Evolutionary conservation across 805 yeast species (phyloP).

Genomic region (Starmerella khaoyaiensis): DNA sequence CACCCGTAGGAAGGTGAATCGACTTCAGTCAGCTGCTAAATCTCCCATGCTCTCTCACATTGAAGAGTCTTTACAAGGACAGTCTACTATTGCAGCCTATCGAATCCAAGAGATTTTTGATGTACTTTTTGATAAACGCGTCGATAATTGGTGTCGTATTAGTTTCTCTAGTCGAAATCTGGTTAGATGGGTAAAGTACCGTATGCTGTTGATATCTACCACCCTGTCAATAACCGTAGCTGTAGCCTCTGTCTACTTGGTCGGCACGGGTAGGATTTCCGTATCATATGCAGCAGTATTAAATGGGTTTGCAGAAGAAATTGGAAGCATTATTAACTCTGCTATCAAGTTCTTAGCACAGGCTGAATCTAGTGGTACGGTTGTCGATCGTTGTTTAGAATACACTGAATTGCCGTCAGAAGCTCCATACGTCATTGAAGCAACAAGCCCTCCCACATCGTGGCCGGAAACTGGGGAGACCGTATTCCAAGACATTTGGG

Average conservation of each 20-base stretch:
- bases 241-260: conserved; percentile 52
- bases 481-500: conserved; percentile 54
- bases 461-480: conserved; percentile 73
- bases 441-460: conserved; percentile 46
- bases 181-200: conserved; percentile 83
- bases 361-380: conserved; percentile 82
- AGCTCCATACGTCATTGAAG: conserved; percentile 61
- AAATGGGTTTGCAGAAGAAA: conserved; percentile 71
- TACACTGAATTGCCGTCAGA: conserved; percentile 67
- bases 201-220: conserved; percentile 76
- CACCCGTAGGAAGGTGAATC: conserved; percentile 61
- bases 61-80: conserved; percentile 68
- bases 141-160: conserved; percentile 21
- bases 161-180: conserved; percentile 70
- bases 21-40: conserved; percentile 53
- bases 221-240: conserved; percentile 68
- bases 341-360: conserved; percentile 87
- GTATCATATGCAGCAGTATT: conserved; percentile 86
- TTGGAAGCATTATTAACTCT: conserved; percentile 78
- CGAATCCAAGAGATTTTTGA: conserved; percentile 50
- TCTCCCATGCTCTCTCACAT: conserved; percentile 72
- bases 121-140: conserved; percentile 23
- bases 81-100: conserved; percentile 62
- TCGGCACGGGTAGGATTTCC: conserved; percentile 46
- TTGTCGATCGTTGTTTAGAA: conserved; percentile 77